A percentile compares a stretch with the other conserved stretches of the same genome.
Evolutionary conservation across 1,139 yeast species (phyloP).

Genomic region (Williopsis jadinii): DNA sequence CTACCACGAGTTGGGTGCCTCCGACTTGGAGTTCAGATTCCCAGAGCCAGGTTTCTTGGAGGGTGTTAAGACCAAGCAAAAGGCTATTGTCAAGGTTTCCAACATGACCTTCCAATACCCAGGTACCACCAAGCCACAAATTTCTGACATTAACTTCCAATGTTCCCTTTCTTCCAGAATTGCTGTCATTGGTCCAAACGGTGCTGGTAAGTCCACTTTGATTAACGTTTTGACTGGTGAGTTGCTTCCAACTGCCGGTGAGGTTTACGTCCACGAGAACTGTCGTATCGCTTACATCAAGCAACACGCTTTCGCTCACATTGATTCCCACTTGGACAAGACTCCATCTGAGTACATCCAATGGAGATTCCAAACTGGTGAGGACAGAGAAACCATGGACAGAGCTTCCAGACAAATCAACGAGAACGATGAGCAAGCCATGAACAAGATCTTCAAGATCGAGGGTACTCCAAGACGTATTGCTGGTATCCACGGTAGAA

Average conservation of each 20-base stretch:
- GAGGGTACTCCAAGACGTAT: constrained; percentile 99
- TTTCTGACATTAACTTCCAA: constrained; percentile 88
- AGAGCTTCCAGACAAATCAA: constrained; percentile 99
- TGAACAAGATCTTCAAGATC: constrained; percentile 98
- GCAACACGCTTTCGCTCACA: constrained; percentile 99
- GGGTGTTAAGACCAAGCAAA: constrained; percentile 99
- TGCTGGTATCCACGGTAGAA: constrained; percentile 90
- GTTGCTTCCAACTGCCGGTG: constrained; percentile 96
- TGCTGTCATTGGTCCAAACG: constrained; percentile 99
- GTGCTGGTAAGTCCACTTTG: constrained; percentile 99
- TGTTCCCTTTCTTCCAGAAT: constrained; percentile 98
- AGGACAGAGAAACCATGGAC: constrained; percentile 99
- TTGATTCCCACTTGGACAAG: constrained; percentile 97
- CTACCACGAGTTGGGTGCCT: constrained; percentile 97
- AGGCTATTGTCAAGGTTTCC: constrained; percentile 97
- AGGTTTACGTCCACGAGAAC: constrained; percentile 98
- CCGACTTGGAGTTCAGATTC: constrained; percentile 92
- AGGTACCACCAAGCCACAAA: constrained; percentile 96
- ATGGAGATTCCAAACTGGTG: constrained; percentile 99
- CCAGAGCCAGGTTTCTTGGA: constrained; percentile 99
- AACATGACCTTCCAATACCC: constrained; percentile 99
- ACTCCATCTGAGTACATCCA: constrained; percentile 99
- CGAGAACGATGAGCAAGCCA: constrained; percentile 94
- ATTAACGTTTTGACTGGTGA: constrained; percentile 99
- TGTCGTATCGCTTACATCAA: constrained; percentile 99